Percentiles rank a stretch among this genome's conserved stretches.
These are phyloP conservation scores for Exophiala aquamarina DNA, from an alignment of 2,329 filamentous ascomycete species.

Conservation along the genomic window DNA sequence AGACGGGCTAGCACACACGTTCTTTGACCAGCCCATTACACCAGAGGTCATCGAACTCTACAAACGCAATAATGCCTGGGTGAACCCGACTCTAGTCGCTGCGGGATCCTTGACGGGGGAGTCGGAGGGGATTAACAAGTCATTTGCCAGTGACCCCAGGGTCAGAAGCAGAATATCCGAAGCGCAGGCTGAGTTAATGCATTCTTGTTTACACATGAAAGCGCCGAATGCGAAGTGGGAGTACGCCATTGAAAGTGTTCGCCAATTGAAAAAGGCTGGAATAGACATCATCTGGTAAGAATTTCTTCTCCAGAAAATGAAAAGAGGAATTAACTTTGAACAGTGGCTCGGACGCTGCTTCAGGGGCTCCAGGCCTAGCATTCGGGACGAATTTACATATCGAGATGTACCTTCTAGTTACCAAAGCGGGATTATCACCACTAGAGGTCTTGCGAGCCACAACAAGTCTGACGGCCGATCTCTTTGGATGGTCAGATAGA, in stretches of 20 bases:
- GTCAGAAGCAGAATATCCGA: slow-evolving; percentile 4
- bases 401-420: slow-evolving; percentile 27
- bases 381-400: slow-evolving; percentile 25
- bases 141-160: slow-evolving; percentile 6
- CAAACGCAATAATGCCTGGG: slow-evolving; percentile 7
- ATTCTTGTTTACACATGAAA: slow-evolving; percentile 1
- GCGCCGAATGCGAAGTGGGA: slow-evolving; percentile 6
- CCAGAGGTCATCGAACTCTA: slow-evolving; percentile 6
- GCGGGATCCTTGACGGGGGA: slow-evolving; percentile 10
- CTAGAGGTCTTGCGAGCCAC: slow-evolving; percentile 27
- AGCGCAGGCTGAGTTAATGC: background rate
- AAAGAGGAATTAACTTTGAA: too few species aligned
- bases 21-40: slow-evolving; percentile 30
- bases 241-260: slow-evolving; percentile 15
- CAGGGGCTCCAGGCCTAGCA: slow-evolving; percentile 4
- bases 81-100: slow-evolving; percentile 10
- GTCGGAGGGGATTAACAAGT: background rate
- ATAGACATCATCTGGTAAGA: slow-evolving; percentile 11
- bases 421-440: slow-evolving; percentile 24
- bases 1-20: slow-evolving; percentile 35
- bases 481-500: slow-evolving; percentile 28
- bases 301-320: background rate
- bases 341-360: slow-evolving; percentile 13
- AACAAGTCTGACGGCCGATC: slow-evolving; percentile 25
- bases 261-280: slow-evolving; percentile 8